Conservation (phyloP, 495 filamentous ascomycete species). For the Trichodelitschia bisporula region DNA sequence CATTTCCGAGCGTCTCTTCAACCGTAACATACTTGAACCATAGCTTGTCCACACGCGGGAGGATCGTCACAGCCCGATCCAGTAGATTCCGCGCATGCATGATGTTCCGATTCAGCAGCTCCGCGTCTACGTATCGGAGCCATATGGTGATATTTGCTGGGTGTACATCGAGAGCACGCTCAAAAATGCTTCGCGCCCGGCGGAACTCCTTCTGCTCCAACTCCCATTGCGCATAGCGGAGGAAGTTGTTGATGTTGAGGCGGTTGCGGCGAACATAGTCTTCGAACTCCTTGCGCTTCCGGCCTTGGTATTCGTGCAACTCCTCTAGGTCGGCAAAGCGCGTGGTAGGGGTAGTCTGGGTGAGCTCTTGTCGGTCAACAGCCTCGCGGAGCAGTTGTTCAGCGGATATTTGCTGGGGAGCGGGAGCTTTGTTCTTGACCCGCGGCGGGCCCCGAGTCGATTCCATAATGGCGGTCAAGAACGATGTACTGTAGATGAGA, state of each 20-base stretch:
- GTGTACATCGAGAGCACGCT: constrained; percentile 82
- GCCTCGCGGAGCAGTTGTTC: constrained; percentile 96
- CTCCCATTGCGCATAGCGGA: constrained; percentile 93
- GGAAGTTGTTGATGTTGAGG: constrained; percentile 96
- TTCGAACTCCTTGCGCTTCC: constrained; percentile 91
- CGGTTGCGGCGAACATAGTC: constrained; percentile 91
- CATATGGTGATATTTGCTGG: constrained; percentile 58
- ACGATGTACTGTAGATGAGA: too few relatives aligned
- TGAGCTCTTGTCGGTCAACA: constrained; percentile 85
- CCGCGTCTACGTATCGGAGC: constrained; percentile 82
- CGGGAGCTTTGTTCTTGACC: constrained; percentile 91
- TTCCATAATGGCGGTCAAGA: constrained; percentile 70
- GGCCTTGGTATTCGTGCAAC: constrained; percentile 88
- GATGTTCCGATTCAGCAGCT: constrained; percentile 93
- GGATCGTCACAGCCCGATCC: constrained; percentile 79
- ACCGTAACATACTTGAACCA: constrained; percentile 99
- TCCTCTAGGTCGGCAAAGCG: constrained; percentile 93
- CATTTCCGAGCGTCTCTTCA: constrained; percentile 89
- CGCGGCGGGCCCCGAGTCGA: constrained; percentile 74
- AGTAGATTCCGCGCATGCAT: constrained; percentile 90
- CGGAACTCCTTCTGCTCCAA: constrained; percentile 95
- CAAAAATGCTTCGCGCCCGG: constrained; percentile 89
- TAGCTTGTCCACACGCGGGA: constrained; percentile 78
- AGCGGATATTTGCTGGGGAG: constrained; percentile 53
- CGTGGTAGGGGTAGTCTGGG: constrained; percentile 73